phyloP scores from a whole-genome alignment of 2,329 filamentous ascomycete species.

The Aureobasidium lini region DNA sequence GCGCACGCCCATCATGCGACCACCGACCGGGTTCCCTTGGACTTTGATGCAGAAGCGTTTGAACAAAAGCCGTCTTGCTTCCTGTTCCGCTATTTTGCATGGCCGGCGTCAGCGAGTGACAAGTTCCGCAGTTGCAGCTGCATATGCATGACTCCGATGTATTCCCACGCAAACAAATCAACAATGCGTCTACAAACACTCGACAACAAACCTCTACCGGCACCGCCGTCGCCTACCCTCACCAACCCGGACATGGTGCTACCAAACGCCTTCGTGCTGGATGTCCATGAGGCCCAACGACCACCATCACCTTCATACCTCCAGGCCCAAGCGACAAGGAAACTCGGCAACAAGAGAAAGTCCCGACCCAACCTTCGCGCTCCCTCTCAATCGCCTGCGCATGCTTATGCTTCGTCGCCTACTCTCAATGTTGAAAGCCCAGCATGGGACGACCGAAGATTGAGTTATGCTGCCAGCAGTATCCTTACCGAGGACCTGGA shows the following conservation, averaged over 20 bases:
- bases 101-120: neutral
- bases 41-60: neutral
- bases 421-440: constrained; percentile 23
- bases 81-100: neutral
- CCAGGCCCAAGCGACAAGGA: neutral
- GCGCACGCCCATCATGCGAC: neutral
- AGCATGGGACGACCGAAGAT: constrained; percentile 13
- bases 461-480: constrained; percentile 29
- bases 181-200: neutral
- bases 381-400: constrained; percentile 13
- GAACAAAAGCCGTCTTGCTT: neutral
- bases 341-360: neutral
- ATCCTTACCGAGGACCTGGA: constrained; percentile 39
- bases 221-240: constrained; percentile 67
- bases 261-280: constrained; percentile 44
- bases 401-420: constrained; percentile 23
- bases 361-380: neutral
- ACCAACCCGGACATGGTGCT: constrained; percentile 95
- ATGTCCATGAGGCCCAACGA: constrained; percentile 16
- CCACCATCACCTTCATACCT: constrained; percentile 19
- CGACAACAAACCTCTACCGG: constrained; percentile 21
- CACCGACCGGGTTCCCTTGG: neutral
- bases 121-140: neutral
- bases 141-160: constrained; percentile 1
- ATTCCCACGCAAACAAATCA: constrained; percentile 7